These are phyloP conservation scores for Phytopythium mirpurense DNA, from an alignment of 352 stramenopile species.

Conservation along the genomic window DNA sequence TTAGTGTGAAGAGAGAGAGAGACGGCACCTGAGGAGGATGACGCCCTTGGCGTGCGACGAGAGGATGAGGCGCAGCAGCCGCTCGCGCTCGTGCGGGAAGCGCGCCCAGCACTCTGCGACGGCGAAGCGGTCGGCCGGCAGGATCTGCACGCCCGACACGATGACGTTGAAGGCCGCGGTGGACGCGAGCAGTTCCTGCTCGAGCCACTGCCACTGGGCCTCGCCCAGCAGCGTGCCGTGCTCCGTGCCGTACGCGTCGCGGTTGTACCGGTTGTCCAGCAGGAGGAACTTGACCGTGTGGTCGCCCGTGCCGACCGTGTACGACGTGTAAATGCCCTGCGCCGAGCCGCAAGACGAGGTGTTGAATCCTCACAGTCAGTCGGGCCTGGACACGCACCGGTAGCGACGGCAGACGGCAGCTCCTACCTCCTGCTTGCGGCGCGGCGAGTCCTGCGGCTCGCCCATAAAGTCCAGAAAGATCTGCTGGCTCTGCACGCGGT, in stretches of 20 bases:
- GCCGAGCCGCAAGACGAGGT: not conserved
- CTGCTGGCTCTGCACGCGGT: slow-evolving; percentile 76
- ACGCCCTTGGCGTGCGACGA: slow-evolving; percentile 77
- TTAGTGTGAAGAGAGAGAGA: slow-evolving; percentile 13
- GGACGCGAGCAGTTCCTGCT: slow-evolving; percentile 70
- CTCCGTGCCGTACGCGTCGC: slow-evolving; percentile 57
- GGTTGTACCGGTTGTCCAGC: slow-evolving; percentile 85
- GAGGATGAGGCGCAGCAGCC: slow-evolving; percentile 83
- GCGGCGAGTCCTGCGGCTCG: slow-evolving; percentile 63
- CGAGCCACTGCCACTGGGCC: slow-evolving; percentile 82
- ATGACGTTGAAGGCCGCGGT: slow-evolving; percentile 91
- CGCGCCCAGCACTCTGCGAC: slow-evolving; percentile 86
- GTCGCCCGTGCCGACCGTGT: slow-evolving; percentile 57
- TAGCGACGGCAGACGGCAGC: no score
- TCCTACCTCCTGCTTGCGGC: slow-evolving; percentile 67
- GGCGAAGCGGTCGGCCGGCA: slow-evolving; percentile 65
- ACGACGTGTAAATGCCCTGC: slow-evolving; percentile 84
- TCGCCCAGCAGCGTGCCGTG: slow-evolving; percentile 73
- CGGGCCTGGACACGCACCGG: no score
- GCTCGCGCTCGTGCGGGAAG: slow-evolving; percentile 78
- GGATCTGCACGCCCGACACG: slow-evolving; percentile 89
- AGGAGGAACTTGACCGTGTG: slow-evolving; percentile 85
- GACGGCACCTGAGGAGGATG: slow-evolving; percentile 82
- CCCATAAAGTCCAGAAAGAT: slow-evolving; percentile 85
- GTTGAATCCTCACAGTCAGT: no score